These are phyloP conservation scores for Lasiosphaeris hirsuta DNA, from an alignment of 495 filamentous ascomycete species.

Conservation along the genomic window DNA sequence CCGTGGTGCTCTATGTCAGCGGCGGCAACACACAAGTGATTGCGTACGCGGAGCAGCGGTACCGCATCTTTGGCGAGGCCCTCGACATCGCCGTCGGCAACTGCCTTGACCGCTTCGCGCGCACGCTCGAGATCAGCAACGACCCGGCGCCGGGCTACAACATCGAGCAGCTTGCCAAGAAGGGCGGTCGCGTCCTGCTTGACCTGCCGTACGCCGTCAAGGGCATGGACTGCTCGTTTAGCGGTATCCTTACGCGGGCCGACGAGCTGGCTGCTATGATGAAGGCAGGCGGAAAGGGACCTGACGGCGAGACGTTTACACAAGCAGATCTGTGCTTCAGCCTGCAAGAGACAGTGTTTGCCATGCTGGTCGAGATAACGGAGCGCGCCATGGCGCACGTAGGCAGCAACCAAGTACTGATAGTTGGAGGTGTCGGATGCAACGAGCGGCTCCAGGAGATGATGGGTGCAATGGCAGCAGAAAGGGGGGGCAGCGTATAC, in stretches of 20 bases:
- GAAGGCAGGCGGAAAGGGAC: conserved; percentile 42
- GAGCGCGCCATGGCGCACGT: conserved; percentile 99
- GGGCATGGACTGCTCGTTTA: conserved; percentile 97
- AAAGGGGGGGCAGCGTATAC: conserved; percentile 85
- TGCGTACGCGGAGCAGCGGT: conserved; percentile 87
- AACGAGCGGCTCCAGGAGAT: conserved; percentile 95
- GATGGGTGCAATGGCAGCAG: conserved; percentile 95
- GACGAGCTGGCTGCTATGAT: conserved; percentile 72
- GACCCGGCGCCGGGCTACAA: conserved; percentile 97
- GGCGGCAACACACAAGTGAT: conserved; percentile 99
- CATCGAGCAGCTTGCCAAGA: conserved; percentile 93
- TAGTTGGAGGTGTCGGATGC: conserved; percentile 97
- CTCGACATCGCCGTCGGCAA: conserved; percentile 97
- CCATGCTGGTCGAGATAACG: conserved; percentile 98
- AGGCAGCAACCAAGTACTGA: conserved; percentile 81
- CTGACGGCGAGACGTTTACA: conserved; percentile 54
- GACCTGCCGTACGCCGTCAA: conserved; percentile 96
- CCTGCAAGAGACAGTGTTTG: conserved; percentile 89
- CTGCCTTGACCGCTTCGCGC: conserved; percentile 92
- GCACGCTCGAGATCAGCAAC: conserved; percentile 84
- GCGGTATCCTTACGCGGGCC: conserved; percentile 78
- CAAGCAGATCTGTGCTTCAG: conserved; percentile 90
- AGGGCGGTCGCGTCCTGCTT: conserved; percentile 59
- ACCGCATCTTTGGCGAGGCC: conserved; percentile 96
- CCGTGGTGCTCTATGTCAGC: conserved; percentile 92